Evolutionary conservation across 441 rosid species (phyloP).

Genomic region (Adansonia grandidieri): DNA sequence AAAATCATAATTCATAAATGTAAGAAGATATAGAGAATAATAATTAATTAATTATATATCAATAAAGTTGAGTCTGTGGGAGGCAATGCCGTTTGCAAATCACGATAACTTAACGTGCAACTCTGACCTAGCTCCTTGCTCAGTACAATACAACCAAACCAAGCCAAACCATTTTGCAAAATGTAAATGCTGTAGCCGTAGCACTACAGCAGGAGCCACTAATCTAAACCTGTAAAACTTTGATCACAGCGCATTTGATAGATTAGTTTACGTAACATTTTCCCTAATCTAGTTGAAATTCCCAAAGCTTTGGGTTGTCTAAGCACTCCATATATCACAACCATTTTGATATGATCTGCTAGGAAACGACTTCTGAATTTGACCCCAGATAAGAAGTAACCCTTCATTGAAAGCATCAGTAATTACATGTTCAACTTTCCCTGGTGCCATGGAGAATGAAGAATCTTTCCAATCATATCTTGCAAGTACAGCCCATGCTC

Average conservation of each 20-base stretch:
- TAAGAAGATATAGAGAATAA: neutral
- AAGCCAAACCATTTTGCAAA: neutral
- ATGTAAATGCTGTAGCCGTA: neutral
- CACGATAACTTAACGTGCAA: constrained; percentile 90
- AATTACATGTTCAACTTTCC: too few relatives aligned
- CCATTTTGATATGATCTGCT: neutral
- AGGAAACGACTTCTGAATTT: constrained; percentile 15
- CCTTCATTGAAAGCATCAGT: neutral
- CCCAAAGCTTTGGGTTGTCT: constrained; percentile 32
- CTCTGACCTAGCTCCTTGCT: constrained; percentile 52
- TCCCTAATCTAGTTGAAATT: constrained; percentile 25
- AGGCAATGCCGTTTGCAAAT: constrained; percentile 61
- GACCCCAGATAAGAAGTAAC: constrained; percentile 10
- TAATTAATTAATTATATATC: constrained; percentile 17
- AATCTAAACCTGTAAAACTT: constrained; percentile 33
- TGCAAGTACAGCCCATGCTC: too few relatives aligned
- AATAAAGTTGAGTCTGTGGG: constrained; percentile 32
- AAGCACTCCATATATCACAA: constrained; percentile 24
- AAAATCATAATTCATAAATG: constrained; percentile 1
- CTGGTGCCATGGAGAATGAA: too few relatives aligned
- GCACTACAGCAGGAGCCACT: neutral
- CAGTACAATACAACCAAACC: constrained; percentile 39
- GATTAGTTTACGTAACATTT: constrained; percentile 15
- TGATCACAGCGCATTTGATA: constrained; percentile 33
- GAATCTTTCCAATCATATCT: too few relatives aligned